A percentile compares a stretch with the other conserved stretches of the same genome.
These are phyloP conservation scores for Chalciporus sphaerocephalus DNA, from an alignment of 768 basidiomycete species.

Conservation along the genomic window DNA sequence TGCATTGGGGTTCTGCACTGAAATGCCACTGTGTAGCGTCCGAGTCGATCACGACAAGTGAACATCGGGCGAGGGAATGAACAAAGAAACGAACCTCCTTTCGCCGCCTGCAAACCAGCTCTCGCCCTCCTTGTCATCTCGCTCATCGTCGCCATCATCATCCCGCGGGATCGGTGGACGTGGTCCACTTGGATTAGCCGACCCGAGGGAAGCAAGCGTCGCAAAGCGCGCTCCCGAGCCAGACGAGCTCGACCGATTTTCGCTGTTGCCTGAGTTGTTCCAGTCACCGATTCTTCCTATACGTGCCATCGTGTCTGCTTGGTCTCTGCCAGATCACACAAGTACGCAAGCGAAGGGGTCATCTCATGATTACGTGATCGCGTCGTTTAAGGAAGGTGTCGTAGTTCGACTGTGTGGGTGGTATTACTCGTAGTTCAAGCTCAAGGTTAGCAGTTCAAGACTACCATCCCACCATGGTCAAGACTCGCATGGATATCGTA, in stretches of 20 bases:
- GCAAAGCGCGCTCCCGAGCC: slow-evolving; percentile 30
- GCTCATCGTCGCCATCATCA: slow-evolving; percentile 43
- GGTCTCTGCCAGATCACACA: slow-evolving; percentile 41
- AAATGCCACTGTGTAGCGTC: slow-evolving; percentile 69
- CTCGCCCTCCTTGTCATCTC: slow-evolving; percentile 51
- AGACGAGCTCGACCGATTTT: slow-evolving; percentile 21
- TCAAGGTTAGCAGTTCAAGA: no score
- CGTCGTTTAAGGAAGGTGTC: not conserved
- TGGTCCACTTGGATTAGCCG: slow-evolving; percentile 15
- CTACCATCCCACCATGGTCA: not conserved
- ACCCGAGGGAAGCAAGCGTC: slow-evolving; percentile 33
- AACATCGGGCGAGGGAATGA: not conserved
- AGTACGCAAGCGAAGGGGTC: slow-evolving; percentile 25
- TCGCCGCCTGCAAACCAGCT: slow-evolving; percentile 95
- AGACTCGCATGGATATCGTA: no score
- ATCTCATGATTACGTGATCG: slow-evolving; percentile 30
- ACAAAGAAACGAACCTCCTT: slow-evolving; percentile 56
- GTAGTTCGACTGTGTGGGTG: no score
- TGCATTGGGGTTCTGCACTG: slow-evolving; percentile 76
- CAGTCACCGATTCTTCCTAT: slow-evolving; percentile 55
- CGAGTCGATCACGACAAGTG: not conserved
- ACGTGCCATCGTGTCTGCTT: slow-evolving; percentile 36
- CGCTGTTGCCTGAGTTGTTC: slow-evolving; percentile 18
- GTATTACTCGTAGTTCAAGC: no score
- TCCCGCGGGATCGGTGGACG: slow-evolving; percentile 17